phyloP scores from a whole-genome alignment of 805 yeast genomes.

The Danielozyma ontarioensis region DNA sequence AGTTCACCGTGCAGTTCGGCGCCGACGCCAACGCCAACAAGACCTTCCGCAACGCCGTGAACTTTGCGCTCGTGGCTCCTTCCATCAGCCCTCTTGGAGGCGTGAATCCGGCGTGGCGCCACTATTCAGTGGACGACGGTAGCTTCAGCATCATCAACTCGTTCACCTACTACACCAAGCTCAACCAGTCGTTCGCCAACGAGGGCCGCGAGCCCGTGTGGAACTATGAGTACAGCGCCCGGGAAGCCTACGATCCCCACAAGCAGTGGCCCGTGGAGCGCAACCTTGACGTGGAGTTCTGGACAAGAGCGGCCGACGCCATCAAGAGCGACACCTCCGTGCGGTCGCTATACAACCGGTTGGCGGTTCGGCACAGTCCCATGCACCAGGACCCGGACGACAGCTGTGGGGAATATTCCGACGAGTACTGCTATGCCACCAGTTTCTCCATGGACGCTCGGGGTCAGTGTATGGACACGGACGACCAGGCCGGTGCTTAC shows the following conservation, averaged over 20 bases:
- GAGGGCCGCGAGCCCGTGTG: slow-evolving; percentile 5
- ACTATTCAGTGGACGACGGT: slow-evolving; percentile 3
- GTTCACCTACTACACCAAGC: slow-evolving; percentile 3
- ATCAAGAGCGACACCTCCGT: too few relatives aligned
- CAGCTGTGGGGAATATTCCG: not conserved
- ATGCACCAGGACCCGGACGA: too few relatives aligned
- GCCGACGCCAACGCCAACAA: slow-evolving; percentile 3
- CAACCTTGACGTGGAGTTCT: slow-evolving; percentile 1
- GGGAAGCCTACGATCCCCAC: slow-evolving; percentile 4
- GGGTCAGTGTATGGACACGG: too few relatives aligned
- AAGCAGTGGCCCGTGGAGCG: slow-evolving; percentile 3
- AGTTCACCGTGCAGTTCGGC: slow-evolving; percentile 1
- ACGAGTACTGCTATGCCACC: too few relatives aligned
- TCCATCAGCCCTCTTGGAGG: slow-evolving; percentile 4
- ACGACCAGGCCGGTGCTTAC: too few relatives aligned
- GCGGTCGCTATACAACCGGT: too few relatives aligned
- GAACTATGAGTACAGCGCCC: slow-evolving; percentile 3
- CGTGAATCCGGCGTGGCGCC: slow-evolving; percentile 6
- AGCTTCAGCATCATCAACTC: slow-evolving; percentile 2
- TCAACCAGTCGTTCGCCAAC: slow-evolving; percentile 1
- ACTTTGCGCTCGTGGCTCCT: slow-evolving; percentile 3
- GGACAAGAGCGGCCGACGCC: too few relatives aligned
- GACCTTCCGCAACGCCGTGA: slow-evolving; percentile 1
- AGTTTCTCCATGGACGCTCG: too few relatives aligned
- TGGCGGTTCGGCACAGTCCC: too few relatives aligned